Conservation (phyloP, 306 rosid genomes). For the Erythrophleum fordii region DNA sequence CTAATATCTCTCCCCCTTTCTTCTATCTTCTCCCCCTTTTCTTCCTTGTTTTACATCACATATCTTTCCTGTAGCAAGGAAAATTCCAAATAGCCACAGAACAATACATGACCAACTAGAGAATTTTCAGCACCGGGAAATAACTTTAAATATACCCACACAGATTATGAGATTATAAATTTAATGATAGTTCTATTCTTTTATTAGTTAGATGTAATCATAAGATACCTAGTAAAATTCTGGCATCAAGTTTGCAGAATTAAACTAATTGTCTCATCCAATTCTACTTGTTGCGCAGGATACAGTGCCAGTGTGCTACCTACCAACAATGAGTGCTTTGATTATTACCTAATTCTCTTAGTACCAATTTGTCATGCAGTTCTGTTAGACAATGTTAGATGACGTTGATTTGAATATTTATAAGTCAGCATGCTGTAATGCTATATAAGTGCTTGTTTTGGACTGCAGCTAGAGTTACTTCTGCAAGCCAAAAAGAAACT, state of each 20-base stretch:
- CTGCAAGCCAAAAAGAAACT: not conserved
- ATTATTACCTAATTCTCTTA: conserved; percentile 23
- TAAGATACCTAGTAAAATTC: conserved; percentile 6
- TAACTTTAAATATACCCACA: not conserved
- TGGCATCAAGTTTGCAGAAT: not conserved
- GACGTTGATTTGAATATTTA: conserved; percentile 24
- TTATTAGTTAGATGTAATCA: conserved; percentile 2
- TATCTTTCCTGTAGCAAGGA: not conserved
- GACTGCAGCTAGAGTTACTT: not conserved
- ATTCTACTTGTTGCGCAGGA: conserved; percentile 5
- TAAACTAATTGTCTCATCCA: conserved; percentile 1
- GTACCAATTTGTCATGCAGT: not conserved
- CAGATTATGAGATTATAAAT: conserved; percentile 24
- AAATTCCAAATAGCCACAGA: not conserved
- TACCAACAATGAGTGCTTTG: conserved; percentile 8
- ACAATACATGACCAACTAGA: conserved; percentile 14
- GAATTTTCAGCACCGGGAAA: not conserved
- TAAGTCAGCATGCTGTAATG: not conserved
- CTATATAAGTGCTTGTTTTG: not conserved
- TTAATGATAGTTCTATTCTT: not conserved
- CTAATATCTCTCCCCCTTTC: too few species aligned
- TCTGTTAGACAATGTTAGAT: not conserved
- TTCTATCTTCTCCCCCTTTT: too few species aligned
- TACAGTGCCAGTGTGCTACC: conserved; percentile 7
- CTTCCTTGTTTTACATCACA: too few species aligned